Evolutionary conservation across 31 red algal genomes (phyloP), one percentile per base, ranked within the genome.

Genomic region (Asparagopsis taxiformis): DNA sequence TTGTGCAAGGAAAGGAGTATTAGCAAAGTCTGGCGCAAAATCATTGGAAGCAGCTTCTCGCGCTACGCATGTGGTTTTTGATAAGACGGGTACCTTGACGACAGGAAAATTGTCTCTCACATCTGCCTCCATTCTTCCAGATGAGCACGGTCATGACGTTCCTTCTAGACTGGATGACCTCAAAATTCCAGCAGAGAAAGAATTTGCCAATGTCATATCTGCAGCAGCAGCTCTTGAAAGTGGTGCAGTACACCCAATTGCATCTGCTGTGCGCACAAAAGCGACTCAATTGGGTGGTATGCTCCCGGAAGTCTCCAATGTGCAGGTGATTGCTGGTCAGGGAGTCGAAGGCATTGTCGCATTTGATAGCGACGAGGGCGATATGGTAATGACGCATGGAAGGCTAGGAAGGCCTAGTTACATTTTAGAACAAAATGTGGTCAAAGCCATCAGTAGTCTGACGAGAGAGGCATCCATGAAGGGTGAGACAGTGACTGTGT

Each of bases 31-130:
- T 2, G 92, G 92, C 10, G 85, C 85, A 7, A 62, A 64, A 26
- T 55, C 92, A 0, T 61, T 95, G 38, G 92, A 95, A 32, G 76
- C 75, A n/a, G 67, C 70, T 10, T 69, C 79, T 30, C 43, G 59
- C 30, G 72, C 59, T 0, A 69, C 51, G 17, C 55, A 72, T 51
- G 66, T 95, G 68, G 92, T 77, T 37, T 95, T 95, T 82, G 92
- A 95, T 67, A 95, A 95, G 77, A 95, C 92, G 16, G 92, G 92
- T 61, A 95, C 92, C n/a, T 70, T 95, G 22, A 95, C 92, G 22
- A 90, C 80, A 5, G 92, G 92, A 28, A 69, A 73, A 24, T 62
- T 89, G 2, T 55, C 54, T 20, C 55, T 90, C 26, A 65, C 56
- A 0, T 77, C 79, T n/a, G 41, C 57, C 3, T 20, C 61, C 19